Evolutionary conservation across 768 basidiomycete genomes (phyloP), one percentile per base, ranked within the genome.

Genomic region (Auriscalpium vulgare): DNA sequence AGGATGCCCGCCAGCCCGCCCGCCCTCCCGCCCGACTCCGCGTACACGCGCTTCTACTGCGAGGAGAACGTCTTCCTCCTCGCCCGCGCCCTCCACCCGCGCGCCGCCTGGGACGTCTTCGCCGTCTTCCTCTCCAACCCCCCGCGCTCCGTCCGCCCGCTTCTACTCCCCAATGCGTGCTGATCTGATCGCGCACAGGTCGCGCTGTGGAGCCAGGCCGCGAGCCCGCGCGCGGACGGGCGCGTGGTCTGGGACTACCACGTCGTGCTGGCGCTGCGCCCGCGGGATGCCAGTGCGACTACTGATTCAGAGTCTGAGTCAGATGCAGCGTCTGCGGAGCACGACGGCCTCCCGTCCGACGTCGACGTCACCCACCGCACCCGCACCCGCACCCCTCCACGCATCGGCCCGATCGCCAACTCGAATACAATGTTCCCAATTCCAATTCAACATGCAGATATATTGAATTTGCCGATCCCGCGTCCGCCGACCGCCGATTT

Each of bases 241-340:
- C 68, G 77, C 44, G 77, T 87, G 17, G 68, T 88, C 44, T 88
- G 86, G 86, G 87, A 89, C 65, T 88, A 89, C 68, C 87, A 88
- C 63, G 85, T 84, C 61, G 68, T 89, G 44, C 75, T 86, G 11
- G 65, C 80, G 47, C 70, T 88, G 35, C 75, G 74, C 44, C 69
- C n/a, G n/a, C n/a, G n/a, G n/a, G n/a, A n/a, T n/a, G n/a, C n/a
- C n/a, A n/a, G n/a, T n/a, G n/a, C n/a, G n/a, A n/a, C 11, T 29
- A 5, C 29, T 3, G 16, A 35, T 13, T 16, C 10, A n/a, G 54
- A 35, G 21, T 21, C 21, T 21, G 21, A 21, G 1, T 21, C 23
- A 29, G 23, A 29, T 29, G 23, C 23, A 29, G 23, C 2, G 23
- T 29, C 2, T 5, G 29, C 29, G 29, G 29, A 29, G 0, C 29